Evolutionary conservation across 2,329 filamentous ascomycete genomes (phyloP).

Genomic region (Aspergillus sclerotialis): DNA sequence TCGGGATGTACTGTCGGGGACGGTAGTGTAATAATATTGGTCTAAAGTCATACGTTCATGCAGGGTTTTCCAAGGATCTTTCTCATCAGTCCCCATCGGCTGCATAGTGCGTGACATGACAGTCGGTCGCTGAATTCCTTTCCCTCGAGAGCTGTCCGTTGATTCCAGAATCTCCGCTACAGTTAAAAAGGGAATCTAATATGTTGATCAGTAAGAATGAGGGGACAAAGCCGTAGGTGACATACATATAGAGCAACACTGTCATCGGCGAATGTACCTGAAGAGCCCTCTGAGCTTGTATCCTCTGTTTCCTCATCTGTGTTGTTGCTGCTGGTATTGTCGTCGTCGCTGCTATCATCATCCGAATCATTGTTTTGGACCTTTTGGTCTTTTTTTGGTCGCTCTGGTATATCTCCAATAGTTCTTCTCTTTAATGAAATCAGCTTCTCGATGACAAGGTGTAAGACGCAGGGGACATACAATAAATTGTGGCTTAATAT

Average conservation of each 20-base stretch:
- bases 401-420: not conserved
- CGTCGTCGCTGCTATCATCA: not conserved
- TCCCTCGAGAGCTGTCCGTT: not conserved
- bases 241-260: constrained; percentile 2
- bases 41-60: constrained; percentile 9
- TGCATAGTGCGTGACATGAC: not conserved
- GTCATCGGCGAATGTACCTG: not conserved
- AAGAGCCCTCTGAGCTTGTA: not conserved
- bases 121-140: not conserved
- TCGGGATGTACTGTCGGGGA: constrained; percentile 4
- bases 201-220: constrained; percentile 1
- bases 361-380: not conserved
- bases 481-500: constrained; percentile 9
- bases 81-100: not conserved
- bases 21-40: constrained; percentile 9
- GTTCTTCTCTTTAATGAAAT: not conserved
- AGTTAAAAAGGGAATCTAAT: constrained; percentile 8
- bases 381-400: not conserved
- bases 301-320: not conserved
- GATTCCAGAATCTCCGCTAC: not conserved
- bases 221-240: not conserved
- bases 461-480: constrained; percentile 1
- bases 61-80: not conserved
- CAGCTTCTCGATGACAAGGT: not conserved
- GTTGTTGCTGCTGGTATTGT: not conserved